Conservation (phyloP, 2,329 filamentous ascomycete genomes). For the Passalora sequoiae region DNA sequence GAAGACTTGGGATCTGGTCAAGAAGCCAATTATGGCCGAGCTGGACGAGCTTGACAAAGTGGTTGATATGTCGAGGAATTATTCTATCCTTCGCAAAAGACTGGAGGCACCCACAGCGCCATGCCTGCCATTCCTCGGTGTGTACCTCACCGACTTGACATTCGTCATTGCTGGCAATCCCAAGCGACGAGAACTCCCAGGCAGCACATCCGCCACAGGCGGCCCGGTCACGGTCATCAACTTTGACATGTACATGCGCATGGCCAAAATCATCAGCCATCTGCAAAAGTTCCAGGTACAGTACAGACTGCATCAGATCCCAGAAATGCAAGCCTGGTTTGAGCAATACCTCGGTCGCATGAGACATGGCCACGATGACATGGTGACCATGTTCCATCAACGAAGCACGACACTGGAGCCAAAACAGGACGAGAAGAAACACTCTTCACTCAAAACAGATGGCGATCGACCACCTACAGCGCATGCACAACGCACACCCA, state of each 20-base stretch:
- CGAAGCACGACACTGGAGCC: slow-evolving; percentile 82
- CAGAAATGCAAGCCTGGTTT: slow-evolving; percentile 91
- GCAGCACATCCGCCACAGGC: slow-evolving; percentile 52
- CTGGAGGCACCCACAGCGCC: slow-evolving; percentile 76
- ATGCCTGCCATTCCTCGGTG: slow-evolving; percentile 90
- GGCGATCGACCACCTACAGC: slow-evolving; percentile 22
- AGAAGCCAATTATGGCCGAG: slow-evolving; percentile 72
- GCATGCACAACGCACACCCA: slow-evolving; percentile 3
- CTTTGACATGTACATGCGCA: slow-evolving; percentile 94
- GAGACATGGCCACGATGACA: slow-evolving; percentile 57
- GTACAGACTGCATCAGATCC: slow-evolving; percentile 74
- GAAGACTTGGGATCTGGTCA: slow-evolving; percentile 87
- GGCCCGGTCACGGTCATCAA: slow-evolving; percentile 77
- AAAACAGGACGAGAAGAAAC: slow-evolving; percentile 17
- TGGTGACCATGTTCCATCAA: slow-evolving; percentile 66
- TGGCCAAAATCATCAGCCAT: slow-evolving; percentile 91
- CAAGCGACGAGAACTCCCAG: slow-evolving; percentile 69
- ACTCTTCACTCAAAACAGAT: slow-evolving; percentile 1
- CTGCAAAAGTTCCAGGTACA: slow-evolving; percentile 94
- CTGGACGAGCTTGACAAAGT: slow-evolving; percentile 76
- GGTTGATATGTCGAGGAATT: slow-evolving; percentile 86
- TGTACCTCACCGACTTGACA: slow-evolving; percentile 91
- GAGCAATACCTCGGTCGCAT: slow-evolving; percentile 74
- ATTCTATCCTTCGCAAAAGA: slow-evolving; percentile 75
- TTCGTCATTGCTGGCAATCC: slow-evolving; percentile 95